A percentile compares a stretch with the other conserved stretches of the same genome.
phyloP scores from a whole-genome alignment of 2,329 filamentous ascomycete species.

The Exophiala calicioides region DNA sequence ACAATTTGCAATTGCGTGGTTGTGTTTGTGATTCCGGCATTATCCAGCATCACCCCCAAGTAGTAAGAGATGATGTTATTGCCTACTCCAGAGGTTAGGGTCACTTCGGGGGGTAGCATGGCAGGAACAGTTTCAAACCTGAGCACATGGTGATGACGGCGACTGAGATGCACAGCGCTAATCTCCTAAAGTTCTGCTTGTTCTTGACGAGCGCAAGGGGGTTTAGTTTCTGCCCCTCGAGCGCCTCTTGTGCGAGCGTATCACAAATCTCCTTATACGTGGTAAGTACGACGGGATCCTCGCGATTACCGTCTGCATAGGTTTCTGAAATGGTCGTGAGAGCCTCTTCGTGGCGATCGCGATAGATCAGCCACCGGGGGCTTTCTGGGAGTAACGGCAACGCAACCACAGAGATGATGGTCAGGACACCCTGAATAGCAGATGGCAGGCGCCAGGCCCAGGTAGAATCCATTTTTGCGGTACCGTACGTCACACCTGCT shows the following conservation, averaged over 20 bases:
- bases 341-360: conserved; percentile 21
- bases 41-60: conserved; percentile 46
- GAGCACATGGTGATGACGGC: no score
- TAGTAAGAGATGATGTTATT: conserved; percentile 48
- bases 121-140: no score
- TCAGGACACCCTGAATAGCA: conserved; percentile 11
- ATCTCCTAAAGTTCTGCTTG: conserved; percentile 22
- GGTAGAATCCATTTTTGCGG: conserved; percentile 32
- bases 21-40: conserved; percentile 48
- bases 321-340: conserved; percentile 16
- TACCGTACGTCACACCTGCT: conserved; percentile 48
- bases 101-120: no score
- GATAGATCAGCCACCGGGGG: conserved; percentile 30
- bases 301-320: conserved; percentile 11
- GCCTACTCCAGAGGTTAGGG: no score
- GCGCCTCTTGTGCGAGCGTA: no score
- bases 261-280: conserved; percentile 18
- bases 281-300: conserved; percentile 7
- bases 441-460: conserved; percentile 19
- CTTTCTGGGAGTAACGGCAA: conserved; percentile 35
- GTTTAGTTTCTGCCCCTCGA: no score
- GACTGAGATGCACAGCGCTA: no score
- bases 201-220: no score
- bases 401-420: conserved; percentile 39
- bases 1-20: conserved; percentile 47